Conservation (phyloP, 2,329 filamentous ascomycete genomes). For the Xylariales sp. region DNA sequence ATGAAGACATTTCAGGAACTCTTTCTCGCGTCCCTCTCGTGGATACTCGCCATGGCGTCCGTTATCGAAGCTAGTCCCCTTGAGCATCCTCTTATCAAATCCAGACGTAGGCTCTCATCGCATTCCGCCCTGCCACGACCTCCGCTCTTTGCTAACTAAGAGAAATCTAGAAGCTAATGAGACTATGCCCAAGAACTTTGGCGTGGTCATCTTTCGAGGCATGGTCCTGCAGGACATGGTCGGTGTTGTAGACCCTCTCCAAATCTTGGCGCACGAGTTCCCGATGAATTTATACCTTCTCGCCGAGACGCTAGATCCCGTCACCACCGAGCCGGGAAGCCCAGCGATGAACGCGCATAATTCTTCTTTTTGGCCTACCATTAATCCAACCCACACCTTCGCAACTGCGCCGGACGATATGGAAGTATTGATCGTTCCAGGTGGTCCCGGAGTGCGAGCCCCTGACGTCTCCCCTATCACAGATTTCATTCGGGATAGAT, state of each 20-base stretch:
- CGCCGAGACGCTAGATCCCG: constrained; percentile 30
- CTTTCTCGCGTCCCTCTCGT: neutral
- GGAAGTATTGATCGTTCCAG: constrained; percentile 56
- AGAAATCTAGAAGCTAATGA: constrained; percentile 15
- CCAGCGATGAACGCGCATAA: constrained; percentile 26
- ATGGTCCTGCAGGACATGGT: constrained; percentile 37
- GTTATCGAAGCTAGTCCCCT: neutral
- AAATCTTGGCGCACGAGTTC: constrained; percentile 25
- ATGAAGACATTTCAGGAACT: constrained; percentile 16
- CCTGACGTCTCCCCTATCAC: constrained; percentile 43
- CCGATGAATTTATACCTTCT: constrained; percentile 33
- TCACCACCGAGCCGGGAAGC: constrained; percentile 29
- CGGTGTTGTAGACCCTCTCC: constrained; percentile 29
- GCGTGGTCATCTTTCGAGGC: constrained; percentile 26
- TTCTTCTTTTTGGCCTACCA: constrained; percentile 35
- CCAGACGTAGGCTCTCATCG: constrained; percentile 7
- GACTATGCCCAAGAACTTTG: constrained; percentile 30
- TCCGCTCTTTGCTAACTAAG: neutral
- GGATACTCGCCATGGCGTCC: neutral
- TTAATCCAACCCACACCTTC: constrained; percentile 53
- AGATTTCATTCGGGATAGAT: constrained; percentile 57
- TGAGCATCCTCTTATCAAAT: neutral
- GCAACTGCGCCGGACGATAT: constrained; percentile 44
- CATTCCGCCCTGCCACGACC: neutral
- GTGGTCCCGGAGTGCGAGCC: constrained; percentile 51